A percentile compares a stretch with the other conserved stretches of the same genome.
These are phyloP conservation scores for Anastatica hierochuntica DNA, from an alignment of 345 rosid species.

Conservation along the genomic window DNA sequence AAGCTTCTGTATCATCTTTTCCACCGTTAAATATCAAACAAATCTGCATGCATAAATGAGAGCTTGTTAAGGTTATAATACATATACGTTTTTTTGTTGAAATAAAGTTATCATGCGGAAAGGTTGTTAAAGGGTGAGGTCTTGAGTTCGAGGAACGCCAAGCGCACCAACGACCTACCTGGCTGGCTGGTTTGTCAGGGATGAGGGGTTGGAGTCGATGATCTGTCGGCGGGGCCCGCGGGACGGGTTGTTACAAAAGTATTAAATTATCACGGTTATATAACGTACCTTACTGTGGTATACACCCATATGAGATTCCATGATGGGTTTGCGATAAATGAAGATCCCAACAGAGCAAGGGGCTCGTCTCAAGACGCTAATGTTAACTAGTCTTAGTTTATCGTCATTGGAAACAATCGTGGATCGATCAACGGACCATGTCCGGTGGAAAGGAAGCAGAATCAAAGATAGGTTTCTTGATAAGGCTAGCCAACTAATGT, in stretches of 20 bases:
- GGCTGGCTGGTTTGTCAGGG: too few relatives aligned
- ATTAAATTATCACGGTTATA: too few relatives aligned
- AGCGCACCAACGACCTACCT: too few relatives aligned
- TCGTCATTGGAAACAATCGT: constrained; percentile 23
- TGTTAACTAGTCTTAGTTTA: constrained; percentile 27
- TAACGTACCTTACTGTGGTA: constrained; percentile 6
- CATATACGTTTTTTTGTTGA: too few relatives aligned
- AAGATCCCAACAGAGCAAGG: constrained; percentile 59
- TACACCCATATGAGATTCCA: background rate
- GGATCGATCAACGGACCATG: constrained; percentile 36
- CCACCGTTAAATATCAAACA: constrained; percentile 32
- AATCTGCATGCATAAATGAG: constrained; percentile 11
- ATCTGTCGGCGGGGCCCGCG: too few relatives aligned
- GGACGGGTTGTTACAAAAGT: too few relatives aligned
- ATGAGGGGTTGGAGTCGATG: too few relatives aligned
- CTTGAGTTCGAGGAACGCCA: too few relatives aligned
- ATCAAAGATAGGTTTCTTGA: constrained; percentile 33
- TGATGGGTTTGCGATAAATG: constrained; percentile 24
- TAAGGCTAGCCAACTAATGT: constrained; percentile 40
- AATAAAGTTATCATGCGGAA: too few relatives aligned
- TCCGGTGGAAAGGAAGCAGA: constrained; percentile 48
- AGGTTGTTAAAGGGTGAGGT: too few relatives aligned
- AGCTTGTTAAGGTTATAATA: background rate
- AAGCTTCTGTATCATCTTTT: constrained; percentile 34
- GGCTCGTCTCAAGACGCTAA: constrained; percentile 33